Evolutionary conservation across 2,329 filamentous ascomycete genomes (phyloP).

Genomic region (Zasmidium cellare): DNA sequence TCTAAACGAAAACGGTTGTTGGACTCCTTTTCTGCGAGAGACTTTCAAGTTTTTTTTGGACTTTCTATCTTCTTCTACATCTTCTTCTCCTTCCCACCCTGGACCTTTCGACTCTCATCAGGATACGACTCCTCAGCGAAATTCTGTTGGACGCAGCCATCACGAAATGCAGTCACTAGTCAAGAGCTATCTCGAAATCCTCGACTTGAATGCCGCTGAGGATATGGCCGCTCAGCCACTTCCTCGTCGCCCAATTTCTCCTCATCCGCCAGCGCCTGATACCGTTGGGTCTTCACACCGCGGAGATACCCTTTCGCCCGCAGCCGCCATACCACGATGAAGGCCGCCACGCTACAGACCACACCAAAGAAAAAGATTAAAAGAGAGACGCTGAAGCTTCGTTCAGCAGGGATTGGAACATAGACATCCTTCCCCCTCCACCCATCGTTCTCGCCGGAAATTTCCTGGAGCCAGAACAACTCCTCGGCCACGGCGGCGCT

Average conservation of each 20-base stretch:
- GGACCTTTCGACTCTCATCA: not conserved
- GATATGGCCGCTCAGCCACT: not conserved
- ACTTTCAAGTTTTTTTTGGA: not conserved
- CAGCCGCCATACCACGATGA: conserved; percentile 6
- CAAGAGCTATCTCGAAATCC: conserved; percentile 2
- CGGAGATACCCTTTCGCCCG: conserved; percentile 1
- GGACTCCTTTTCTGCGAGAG: not conserved
- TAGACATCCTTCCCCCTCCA: conserved; percentile 8
- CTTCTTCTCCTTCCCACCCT: not conserved
- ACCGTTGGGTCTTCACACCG: not conserved
- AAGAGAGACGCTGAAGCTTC: conserved; percentile 3
- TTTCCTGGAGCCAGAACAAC: conserved; percentile 16
- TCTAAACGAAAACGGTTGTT: not conserved
- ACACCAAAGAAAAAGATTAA: conserved; percentile 10
- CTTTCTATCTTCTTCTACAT: not conserved
- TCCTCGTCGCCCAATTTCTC: not conserved
- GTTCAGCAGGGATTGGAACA: not conserved
- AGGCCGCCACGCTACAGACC: conserved; percentile 1
- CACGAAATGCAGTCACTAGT: not conserved
- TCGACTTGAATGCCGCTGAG: not conserved
- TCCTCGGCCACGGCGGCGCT: conserved; percentile 17
- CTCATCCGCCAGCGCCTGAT: not conserved
- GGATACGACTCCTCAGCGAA: not conserved
- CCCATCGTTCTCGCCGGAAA: conserved; percentile 9
- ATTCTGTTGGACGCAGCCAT: not conserved